phyloP scores from a whole-genome alignment of 331 rosid species.

The Phaseolus coccineus region DNA sequence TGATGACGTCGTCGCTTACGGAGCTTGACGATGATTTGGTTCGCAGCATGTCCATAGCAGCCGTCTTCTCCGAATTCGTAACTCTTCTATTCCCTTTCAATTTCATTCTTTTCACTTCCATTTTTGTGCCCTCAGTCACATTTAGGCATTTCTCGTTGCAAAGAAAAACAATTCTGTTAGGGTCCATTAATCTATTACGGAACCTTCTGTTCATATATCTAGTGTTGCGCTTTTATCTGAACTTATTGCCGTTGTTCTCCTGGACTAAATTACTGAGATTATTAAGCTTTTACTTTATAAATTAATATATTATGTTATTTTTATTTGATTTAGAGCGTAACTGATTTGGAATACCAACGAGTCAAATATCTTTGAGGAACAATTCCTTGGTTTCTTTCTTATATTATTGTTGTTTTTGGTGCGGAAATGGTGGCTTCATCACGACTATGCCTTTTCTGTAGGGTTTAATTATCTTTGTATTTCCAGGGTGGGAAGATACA shows the following conservation, averaged over 20 bases:
- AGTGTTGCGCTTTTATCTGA: background rate
- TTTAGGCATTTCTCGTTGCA: background rate
- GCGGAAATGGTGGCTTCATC: background rate
- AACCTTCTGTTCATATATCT: background rate
- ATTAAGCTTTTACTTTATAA: background rate
- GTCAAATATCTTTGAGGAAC: background rate
- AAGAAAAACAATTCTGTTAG: background rate
- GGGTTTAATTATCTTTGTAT: conserved; percentile 17
- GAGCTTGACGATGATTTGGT: conserved; percentile 76
- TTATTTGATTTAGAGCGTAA: background rate
- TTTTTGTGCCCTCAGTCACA: background rate
- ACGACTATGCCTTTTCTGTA: conserved; percentile 1
- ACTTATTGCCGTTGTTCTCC: background rate
- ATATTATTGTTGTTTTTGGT: background rate
- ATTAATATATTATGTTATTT: background rate
- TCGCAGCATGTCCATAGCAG: conserved; percentile 87
- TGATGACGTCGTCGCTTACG: conserved; percentile 57
- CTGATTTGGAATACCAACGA: background rate
- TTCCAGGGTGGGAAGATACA: conserved; percentile 84
- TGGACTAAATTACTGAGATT: background rate
- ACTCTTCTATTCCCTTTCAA: conserved; percentile 22
- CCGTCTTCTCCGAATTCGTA: conserved; percentile 91
- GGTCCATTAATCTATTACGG: background rate
- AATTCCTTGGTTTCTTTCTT: too few relatives aligned
- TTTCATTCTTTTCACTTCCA: background rate